Percentiles rank a stretch among this genome's conserved stretches.
Conservation (phyloP, 2,329 filamentous ascomycete genomes). For the Paecilomyces niveus region DNA sequence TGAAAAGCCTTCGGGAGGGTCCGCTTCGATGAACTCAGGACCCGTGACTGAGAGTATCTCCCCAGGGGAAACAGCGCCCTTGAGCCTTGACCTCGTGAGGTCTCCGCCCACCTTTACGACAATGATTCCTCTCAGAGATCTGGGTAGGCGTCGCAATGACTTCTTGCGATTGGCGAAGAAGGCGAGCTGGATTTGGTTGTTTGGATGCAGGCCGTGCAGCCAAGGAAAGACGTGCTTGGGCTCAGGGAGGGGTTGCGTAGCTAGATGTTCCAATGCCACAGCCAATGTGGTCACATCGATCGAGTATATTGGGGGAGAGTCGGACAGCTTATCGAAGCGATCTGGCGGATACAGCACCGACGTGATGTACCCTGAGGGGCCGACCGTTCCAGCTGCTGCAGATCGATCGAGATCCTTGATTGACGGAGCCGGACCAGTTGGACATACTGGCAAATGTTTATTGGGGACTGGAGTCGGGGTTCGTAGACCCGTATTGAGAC, state of each 20-base stretch:
- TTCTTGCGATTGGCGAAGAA: conserved; percentile 80
- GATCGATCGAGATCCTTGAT: not conserved
- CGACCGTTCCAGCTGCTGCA: not conserved
- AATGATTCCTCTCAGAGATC: conserved; percentile 72
- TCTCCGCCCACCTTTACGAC: conserved; percentile 86
- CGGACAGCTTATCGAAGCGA: conserved; percentile 51
- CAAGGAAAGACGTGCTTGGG: conserved; percentile 88
- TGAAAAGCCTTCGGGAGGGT: conserved; percentile 85
- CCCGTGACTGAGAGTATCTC: conserved; percentile 61
- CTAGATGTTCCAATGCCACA: conserved; percentile 65
- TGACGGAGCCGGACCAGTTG: conserved; percentile 60
- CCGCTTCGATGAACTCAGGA: conserved; percentile 68
- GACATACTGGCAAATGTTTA: conserved; percentile 83
- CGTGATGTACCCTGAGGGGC: conserved; percentile 32
- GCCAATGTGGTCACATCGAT: conserved; percentile 63
- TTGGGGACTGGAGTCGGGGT: conserved; percentile 65
- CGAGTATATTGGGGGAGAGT: conserved; percentile 59
- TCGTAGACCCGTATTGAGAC: conserved; percentile 50
- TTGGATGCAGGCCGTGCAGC: conserved; percentile 85
- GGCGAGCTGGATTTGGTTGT: conserved; percentile 79
- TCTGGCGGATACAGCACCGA: conserved; percentile 72
- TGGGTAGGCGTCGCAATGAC: conserved; percentile 61
- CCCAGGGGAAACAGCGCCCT: conserved; percentile 75
- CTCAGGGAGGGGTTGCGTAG: conserved; percentile 75
- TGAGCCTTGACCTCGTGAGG: conserved; percentile 65